A percentile compares a stretch with the other conserved stretches of the same genome.
Evolutionary conservation across 441 rosid genomes (phyloP).

Genomic region (Pelargonium fulgidum): DNA sequence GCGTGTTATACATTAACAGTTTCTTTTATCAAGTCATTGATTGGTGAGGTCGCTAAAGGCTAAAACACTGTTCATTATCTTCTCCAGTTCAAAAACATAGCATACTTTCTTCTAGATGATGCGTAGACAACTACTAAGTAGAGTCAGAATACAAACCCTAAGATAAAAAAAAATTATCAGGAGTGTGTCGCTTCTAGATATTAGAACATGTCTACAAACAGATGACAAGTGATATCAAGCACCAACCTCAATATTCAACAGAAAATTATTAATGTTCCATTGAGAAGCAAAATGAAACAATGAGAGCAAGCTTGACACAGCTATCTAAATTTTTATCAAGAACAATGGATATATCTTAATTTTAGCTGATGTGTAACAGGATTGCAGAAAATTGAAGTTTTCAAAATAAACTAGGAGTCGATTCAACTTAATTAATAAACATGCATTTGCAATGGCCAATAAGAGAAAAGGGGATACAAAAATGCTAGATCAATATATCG

Average conservation of each 20-base stretch:
- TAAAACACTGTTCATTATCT: too few relatives aligned
- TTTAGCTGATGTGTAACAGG: not conserved
- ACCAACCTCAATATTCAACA: not conserved
- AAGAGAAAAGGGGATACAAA: not conserved
- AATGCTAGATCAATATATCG: not conserved
- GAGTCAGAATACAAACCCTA: not conserved
- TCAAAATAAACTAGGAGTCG: not conserved
- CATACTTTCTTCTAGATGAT: not conserved
- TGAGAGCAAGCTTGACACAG: not conserved
- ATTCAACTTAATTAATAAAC: not conserved
- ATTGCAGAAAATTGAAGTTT: not conserved
- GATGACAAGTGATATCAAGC: not conserved
- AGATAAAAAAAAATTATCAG: not conserved
- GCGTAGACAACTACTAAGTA: not conserved
- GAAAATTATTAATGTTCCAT: not conserved
- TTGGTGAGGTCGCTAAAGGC: not conserved
- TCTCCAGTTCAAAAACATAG: not conserved
- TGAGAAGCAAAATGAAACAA: not conserved
- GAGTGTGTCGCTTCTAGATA: not conserved
- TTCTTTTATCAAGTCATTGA: slow-evolving; percentile 6
- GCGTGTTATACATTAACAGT: slow-evolving; percentile 14
- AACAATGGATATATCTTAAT: not conserved
- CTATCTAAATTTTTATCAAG: not conserved
- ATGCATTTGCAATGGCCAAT: not conserved
- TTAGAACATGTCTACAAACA: not conserved